phyloP scores from a whole-genome alignment of 2,329 filamentous ascomycete genomes.

The Aspergillus hortae region DNA sequence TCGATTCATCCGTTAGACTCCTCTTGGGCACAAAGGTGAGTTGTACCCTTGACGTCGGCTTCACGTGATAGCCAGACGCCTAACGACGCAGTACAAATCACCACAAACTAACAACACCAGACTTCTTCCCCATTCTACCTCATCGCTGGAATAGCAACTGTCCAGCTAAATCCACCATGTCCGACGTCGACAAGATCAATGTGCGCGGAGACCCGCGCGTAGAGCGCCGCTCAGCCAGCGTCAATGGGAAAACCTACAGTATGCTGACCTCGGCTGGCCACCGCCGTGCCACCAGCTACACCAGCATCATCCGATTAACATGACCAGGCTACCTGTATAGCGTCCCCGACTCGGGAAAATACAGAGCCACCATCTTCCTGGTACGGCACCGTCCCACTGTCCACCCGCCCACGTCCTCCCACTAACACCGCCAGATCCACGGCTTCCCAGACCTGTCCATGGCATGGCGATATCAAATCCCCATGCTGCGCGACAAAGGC shows the following conservation, averaged over 20 bases:
- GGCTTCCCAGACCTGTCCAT: constrained; percentile 81
- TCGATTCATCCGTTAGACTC: neutral
- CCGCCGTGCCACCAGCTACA: neutral
- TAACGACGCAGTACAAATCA: neutral
- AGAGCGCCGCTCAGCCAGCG: constrained; percentile 57
- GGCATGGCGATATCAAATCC: constrained; percentile 89
- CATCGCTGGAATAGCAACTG: neutral
- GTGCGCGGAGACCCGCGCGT: constrained; percentile 64
- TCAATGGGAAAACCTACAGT: constrained; percentile 70
- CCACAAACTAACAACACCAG: neutral
- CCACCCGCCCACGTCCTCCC: neutral
- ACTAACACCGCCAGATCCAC: constrained; percentile 51
- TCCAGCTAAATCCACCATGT: constrained; percentile 34
- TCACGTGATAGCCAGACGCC: neutral
- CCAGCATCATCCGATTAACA: constrained; percentile 6
- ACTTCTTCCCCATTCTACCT: neutral
- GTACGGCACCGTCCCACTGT: constrained; percentile 27
- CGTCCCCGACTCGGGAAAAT: constrained; percentile 41
- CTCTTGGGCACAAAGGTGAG: neutral
- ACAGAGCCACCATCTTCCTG: constrained; percentile 53
- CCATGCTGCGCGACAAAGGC: constrained; percentile 66
- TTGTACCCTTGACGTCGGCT: neutral
- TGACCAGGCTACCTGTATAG: constrained; percentile 51
- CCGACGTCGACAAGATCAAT: constrained; percentile 57
- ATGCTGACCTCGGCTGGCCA: constrained; percentile 13